Percentiles rank a stretch among this genome's conserved stretches.
Evolutionary conservation across 495 filamentous ascomycete genomes (phyloP).

Genomic region (Aspergillus nidulans): DNA sequence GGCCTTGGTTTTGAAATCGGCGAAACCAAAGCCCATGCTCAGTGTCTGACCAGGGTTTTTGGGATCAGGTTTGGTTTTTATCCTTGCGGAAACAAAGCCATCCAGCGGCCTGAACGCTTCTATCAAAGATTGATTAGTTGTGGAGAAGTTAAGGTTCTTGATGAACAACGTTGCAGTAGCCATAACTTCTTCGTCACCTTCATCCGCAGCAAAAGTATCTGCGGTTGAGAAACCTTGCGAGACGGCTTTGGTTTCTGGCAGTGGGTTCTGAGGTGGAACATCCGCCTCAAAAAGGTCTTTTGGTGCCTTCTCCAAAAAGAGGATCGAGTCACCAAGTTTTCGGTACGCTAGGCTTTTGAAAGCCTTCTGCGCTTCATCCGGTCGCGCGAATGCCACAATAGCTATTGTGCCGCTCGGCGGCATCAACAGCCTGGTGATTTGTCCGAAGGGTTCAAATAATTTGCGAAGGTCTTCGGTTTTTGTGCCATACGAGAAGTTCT

Average conservation of each 20-base stretch:
- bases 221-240: conserved; percentile 49
- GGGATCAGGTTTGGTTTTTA: conserved; percentile 83
- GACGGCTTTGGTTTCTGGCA: conserved; percentile 36
- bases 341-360: conserved; percentile 82
- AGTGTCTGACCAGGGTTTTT: conserved; percentile 78
- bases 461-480: conserved; percentile 51
- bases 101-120: conserved; percentile 74
- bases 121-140: conserved; percentile 66
- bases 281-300: conserved; percentile 66
- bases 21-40: conserved; percentile 96
- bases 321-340: conserved; percentile 81
- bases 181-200: conserved; percentile 42
- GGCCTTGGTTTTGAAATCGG: conserved; percentile 73
- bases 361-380: conserved; percentile 73
- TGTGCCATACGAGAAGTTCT: conserved; percentile 87
- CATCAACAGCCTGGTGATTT: conserved; percentile 75
- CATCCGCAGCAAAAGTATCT: conserved; percentile 52
- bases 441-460: conserved; percentile 54
- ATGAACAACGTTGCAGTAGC: conserved; percentile 82
- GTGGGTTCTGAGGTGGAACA: conserved; percentile 21
- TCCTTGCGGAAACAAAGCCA: conserved; percentile 76
- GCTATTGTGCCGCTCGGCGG: conserved; percentile 89
- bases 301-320: conserved; percentile 93
- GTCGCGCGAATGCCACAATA: conserved; percentile 77
- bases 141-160: conserved; percentile 90